Percentiles rank a stretch among this genome's conserved stretches.
Conservation (phyloP, 495 filamentous ascomycete genomes). For the Talaromyces nanjingensis region DNA sequence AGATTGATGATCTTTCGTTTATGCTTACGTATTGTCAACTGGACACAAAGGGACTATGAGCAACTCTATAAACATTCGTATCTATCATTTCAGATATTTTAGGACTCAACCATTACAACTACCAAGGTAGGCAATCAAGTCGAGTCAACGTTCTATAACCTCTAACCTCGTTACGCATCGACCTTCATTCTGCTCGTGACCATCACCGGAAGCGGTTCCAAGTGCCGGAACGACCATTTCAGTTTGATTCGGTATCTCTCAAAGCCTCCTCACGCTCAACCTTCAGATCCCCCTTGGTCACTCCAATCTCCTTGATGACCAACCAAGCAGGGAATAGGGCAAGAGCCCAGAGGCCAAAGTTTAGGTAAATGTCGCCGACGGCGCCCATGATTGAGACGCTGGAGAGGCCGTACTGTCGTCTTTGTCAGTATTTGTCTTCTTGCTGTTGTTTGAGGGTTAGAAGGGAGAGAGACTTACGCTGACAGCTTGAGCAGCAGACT, state of each 20-base stretch:
- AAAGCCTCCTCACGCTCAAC: conserved; percentile 21
- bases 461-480: conserved; percentile 26
- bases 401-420: conserved; percentile 44
- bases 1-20: too few relatives aligned
- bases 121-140: too few relatives aligned
- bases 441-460: not conserved
- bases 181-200: not conserved
- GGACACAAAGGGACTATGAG: too few relatives aligned
- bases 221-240: not conserved
- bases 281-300: conserved; percentile 27
- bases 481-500: conserved; percentile 56
- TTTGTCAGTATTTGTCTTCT: conserved; percentile 5
- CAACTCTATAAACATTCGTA: too few relatives aligned
- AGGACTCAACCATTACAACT: too few relatives aligned
- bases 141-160: too few relatives aligned
- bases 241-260: not conserved
- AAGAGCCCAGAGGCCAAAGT: conserved; percentile 54
- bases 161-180: not conserved
- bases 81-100: too few relatives aligned
- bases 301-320: conserved; percentile 46
- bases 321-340: conserved; percentile 54
- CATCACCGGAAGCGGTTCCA: not conserved
- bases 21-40: too few relatives aligned
- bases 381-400: conserved; percentile 50
- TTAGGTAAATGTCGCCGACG: conserved; percentile 54